Conservation (phyloP, 768 basidiomycete genomes). For the Candolleomyces eurysporus region DNA sequence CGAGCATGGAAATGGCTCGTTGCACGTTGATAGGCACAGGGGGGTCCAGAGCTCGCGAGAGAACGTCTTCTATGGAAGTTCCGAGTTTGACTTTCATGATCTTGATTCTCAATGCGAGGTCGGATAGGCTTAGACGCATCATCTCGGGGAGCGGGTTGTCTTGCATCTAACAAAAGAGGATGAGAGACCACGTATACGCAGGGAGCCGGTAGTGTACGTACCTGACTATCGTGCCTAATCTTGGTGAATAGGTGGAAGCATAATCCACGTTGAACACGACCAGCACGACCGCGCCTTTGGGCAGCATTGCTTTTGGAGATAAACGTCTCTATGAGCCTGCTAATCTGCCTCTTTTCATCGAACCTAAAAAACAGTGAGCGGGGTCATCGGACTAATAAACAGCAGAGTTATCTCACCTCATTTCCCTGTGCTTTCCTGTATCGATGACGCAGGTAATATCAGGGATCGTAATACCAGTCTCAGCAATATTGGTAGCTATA, state of each 20-base stretch:
- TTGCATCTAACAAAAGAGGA: slow-evolving; percentile 55
- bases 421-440: slow-evolving; percentile 90
- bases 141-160: slow-evolving; percentile 95
- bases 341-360: slow-evolving; percentile 96
- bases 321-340: slow-evolving; percentile 87
- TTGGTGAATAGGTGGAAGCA: slow-evolving; percentile 97
- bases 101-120: slow-evolving; percentile 88
- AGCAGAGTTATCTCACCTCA: slow-evolving; percentile 51
- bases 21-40: slow-evolving; percentile 85
- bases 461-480: slow-evolving; percentile 98
- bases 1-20: slow-evolving; percentile 84
- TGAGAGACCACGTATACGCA: not conserved
- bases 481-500: slow-evolving; percentile 87
- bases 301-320: slow-evolving; percentile 90
- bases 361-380: slow-evolving; percentile 48
- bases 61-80: slow-evolving; percentile 83
- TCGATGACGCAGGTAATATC: slow-evolving; percentile 98
- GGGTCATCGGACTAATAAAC: not conserved
- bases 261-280: slow-evolving; percentile 84
- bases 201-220: slow-evolving; percentile 19
- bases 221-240: slow-evolving; percentile 77
- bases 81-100: slow-evolving; percentile 90
- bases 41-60: slow-evolving; percentile 86
- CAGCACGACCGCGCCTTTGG: slow-evolving; percentile 86
- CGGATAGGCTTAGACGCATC: slow-evolving; percentile 88